Evolutionary conservation across 192 early-diverging fungal species (phyloP).

Genomic region (Pilaira anomala): DNA sequence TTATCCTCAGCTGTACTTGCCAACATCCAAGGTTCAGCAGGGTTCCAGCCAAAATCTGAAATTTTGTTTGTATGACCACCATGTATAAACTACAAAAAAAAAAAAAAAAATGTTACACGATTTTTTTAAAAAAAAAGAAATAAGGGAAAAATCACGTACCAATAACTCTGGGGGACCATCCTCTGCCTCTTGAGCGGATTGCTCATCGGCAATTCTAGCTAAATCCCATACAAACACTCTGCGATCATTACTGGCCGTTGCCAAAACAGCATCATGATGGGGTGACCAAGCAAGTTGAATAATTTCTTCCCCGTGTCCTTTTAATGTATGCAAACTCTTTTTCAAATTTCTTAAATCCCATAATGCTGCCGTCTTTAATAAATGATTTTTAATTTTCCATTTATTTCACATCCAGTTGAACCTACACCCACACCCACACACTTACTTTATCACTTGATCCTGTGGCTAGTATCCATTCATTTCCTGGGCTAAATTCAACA

Average conservation of each 20-base stretch:
- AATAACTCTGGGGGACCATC: slow-evolving; percentile 96
- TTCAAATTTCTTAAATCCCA: slow-evolving; percentile 97
- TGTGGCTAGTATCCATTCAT: slow-evolving; percentile 87
- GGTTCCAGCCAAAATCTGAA: slow-evolving; percentile 95
- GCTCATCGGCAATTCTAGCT: slow-evolving; percentile 90
- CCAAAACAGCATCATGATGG: slow-evolving; percentile 86
- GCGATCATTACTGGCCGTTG: slow-evolving; percentile 86
- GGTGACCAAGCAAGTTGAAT: slow-evolving; percentile 94
- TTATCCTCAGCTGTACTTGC: slow-evolving; percentile 96
- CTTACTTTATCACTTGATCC: slow-evolving; percentile 86
- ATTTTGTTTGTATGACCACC: slow-evolving; percentile 98
- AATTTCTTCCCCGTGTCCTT: slow-evolving; percentile 89
- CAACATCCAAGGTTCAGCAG: slow-evolving; percentile 89
- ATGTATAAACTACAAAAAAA: slow-evolving; percentile 78
- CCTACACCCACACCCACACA: slow-evolving; percentile 1
- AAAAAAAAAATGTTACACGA: not conserved
- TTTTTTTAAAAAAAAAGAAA: no score
- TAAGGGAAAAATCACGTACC: slow-evolving; percentile 52
- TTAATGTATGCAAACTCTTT: slow-evolving; percentile 78
- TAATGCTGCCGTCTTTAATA: slow-evolving; percentile 71
- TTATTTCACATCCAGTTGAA: not conserved
- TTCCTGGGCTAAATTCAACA: slow-evolving; percentile 89
- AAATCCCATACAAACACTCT: slow-evolving; percentile 95
- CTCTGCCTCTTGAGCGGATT: slow-evolving; percentile 92
- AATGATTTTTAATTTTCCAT: no score